These are phyloP conservation scores for Carallia brachiata DNA, from an alignment of 345 rosid genomes.

Conservation along the genomic window DNA sequence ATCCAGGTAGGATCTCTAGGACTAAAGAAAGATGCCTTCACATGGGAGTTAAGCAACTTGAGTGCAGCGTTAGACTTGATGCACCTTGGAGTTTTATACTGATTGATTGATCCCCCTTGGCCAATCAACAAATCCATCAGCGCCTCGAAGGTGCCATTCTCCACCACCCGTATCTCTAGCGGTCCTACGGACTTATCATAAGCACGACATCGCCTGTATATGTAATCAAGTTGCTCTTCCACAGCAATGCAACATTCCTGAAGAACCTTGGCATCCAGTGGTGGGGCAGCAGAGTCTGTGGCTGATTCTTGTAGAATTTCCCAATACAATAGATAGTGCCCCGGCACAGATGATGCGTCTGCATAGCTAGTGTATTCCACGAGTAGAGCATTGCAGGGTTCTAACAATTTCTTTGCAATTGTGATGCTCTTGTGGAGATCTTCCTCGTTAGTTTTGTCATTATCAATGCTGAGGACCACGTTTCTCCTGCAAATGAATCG, in stretches of 20 bases:
- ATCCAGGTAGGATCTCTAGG: conserved; percentile 61
- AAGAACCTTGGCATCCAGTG: conserved; percentile 31
- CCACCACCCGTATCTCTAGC: conserved; percentile 59
- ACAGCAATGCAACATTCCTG: conserved; percentile 55
- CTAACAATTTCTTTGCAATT: conserved; percentile 44
- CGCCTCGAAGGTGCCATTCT: conserved; percentile 46
- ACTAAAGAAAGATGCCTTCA: conserved; percentile 51
- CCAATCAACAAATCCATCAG: conserved; percentile 57
- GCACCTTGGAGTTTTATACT: conserved; percentile 69
- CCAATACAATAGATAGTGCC: conserved; percentile 66
- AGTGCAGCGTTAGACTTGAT: conserved; percentile 47
- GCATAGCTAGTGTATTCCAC: conserved; percentile 64
- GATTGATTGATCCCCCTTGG: conserved; percentile 68
- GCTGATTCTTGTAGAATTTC: conserved; percentile 29
- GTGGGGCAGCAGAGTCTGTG: conserved; percentile 10
- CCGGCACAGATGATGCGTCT: conserved; percentile 55
- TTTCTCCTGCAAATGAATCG: conserved; percentile 65
- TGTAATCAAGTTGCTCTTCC: conserved; percentile 55
- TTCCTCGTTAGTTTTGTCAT: conserved; percentile 63
- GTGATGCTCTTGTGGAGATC: conserved; percentile 60
- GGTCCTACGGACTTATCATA: conserved; percentile 53
- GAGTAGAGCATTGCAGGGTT: conserved; percentile 45
- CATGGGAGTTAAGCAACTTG: conserved; percentile 50
- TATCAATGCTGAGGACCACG: conserved; percentile 63
- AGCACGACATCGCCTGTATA: conserved; percentile 57